A percentile compares a stretch with the other conserved stretches of the same genome.
These are phyloP conservation scores for Neoconidiobolus thromboides DNA, from an alignment of 371 early-diverging fungal genomes.

Conservation along the genomic window DNA sequence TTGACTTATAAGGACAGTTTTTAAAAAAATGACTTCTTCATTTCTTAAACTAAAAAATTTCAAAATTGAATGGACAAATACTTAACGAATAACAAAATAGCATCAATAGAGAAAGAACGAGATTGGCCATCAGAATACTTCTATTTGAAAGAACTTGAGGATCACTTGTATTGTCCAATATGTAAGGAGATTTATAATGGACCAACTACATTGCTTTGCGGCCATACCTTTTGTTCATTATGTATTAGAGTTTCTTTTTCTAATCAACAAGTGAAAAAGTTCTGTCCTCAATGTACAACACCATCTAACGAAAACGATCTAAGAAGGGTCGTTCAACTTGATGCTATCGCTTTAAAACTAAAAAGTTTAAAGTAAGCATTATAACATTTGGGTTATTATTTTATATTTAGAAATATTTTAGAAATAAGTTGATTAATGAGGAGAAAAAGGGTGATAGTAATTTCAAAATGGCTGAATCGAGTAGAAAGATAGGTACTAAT, in stretches of 20 bases:
- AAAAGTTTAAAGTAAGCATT: too few relatives aligned
- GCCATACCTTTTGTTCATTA: neutral
- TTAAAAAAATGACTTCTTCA: too few relatives aligned
- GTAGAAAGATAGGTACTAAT: too few relatives aligned
- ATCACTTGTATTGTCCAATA: neutral
- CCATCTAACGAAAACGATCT: neutral
- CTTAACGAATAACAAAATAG: too few relatives aligned
- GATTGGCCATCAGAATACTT: neutral
- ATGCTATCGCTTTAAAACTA: neutral
- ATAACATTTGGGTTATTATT: too few relatives aligned
- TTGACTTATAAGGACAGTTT: too few relatives aligned
- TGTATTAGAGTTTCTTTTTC: neutral
- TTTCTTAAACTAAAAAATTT: too few relatives aligned
- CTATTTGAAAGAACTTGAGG: neutral
- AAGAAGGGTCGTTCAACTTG: neutral
- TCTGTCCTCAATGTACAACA: neutral
- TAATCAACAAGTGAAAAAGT: neutral
- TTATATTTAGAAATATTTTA: too few relatives aligned
- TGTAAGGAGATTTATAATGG: conserved; percentile 2
- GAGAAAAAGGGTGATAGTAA: too few relatives aligned
- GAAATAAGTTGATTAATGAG: too few relatives aligned
- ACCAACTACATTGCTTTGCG: neutral
- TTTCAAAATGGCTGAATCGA: too few relatives aligned
- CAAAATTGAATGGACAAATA: too few relatives aligned
- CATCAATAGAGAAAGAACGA: neutral